These are phyloP conservation scores for Naganishia kalamii DNA, from an alignment of 768 basidiomycete genomes.

Conservation along the genomic window DNA sequence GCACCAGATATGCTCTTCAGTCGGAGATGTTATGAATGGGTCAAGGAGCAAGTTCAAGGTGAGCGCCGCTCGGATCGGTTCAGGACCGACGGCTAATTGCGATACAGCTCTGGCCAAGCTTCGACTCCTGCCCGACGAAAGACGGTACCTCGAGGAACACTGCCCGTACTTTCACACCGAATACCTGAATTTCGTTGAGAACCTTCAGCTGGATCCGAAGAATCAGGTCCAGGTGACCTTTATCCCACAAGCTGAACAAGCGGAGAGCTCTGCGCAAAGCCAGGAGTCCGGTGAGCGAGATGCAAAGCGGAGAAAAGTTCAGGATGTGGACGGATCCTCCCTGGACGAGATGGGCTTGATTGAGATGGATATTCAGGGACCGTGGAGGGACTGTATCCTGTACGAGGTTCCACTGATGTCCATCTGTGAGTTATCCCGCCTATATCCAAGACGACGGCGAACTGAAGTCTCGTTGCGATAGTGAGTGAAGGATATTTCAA, in stretches of 20 bases:
- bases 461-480: not conserved
- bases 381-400: constrained; percentile 55
- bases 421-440: constrained; percentile 48
- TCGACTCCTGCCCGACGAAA: constrained; percentile 58
- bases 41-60: constrained; percentile 57
- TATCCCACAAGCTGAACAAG: constrained; percentile 50
- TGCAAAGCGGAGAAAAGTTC: not conserved
- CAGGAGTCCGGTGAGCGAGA: too few species aligned
- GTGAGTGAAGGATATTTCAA: constrained; percentile 77
- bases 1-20: constrained; percentile 62
- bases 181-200: constrained; percentile 69
- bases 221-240: constrained; percentile 65
- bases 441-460: too few species aligned
- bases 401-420: constrained; percentile 98
- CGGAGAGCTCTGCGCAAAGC: too few species aligned
- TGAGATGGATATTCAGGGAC: constrained; percentile 53
- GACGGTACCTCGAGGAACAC: constrained; percentile 57
- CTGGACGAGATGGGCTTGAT: constrained; percentile 58
- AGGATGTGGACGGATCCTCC: not conserved
- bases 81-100: not conserved
- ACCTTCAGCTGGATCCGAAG: constrained; percentile 42
- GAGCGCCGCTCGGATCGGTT: constrained; percentile 30
- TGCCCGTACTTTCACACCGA: constrained; percentile 68
- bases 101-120: constrained; percentile 65
- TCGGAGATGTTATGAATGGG: constrained; percentile 58